Evolutionary conservation across 2,329 filamentous ascomycete species (phyloP), one percentile per base, ranked within the genome.

Genomic region (Xylariaceae sp.): DNA sequence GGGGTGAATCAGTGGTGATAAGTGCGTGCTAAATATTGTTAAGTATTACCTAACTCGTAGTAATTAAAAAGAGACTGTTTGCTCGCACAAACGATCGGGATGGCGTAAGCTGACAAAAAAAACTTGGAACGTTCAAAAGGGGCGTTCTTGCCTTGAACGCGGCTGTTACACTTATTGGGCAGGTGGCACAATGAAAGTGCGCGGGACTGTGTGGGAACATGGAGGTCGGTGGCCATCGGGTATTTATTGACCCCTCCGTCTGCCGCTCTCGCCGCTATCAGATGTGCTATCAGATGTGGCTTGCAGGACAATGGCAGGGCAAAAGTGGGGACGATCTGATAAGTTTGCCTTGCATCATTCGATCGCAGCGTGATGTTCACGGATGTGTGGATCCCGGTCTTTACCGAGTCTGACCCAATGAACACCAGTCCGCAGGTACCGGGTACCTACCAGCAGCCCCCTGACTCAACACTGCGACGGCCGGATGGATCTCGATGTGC

Each of bases 281-380:
- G 23, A 30, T 30, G 23, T 30, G 23, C 23, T 69, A 69, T 68
- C 66, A 69, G 67, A 67, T 69, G 64, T 59, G 58, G 47, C 66
- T 59, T 67, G 58, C 66, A 67, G 50, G 60, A 60, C 52, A 48
- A 56, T 59, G 66, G 58, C 66, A 67, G 50, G 60, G 59, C 52
- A 48, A 56, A 54, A 55, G 55, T 64, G 63, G 66, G 37, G 37
- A 41, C 49, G 13, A 63, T 63, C 61, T 62, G 62, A 62, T 62
- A 63, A 62, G 51, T 53, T 23, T 50, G 50, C 11, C 10, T 45
- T 45, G 41, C 41, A 15, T 15, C 47, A 49, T 49, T 49, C 17
- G 17, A 10, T 17, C 47, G 7, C 17, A 49, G 9, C 17, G 30
- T 49, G 23, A 8, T 30, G 23, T 30, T 5, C 23, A 30, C 23